These are phyloP conservation scores for Rhodosporidiobolus sp. DNA, from an alignment of 768 basidiomycete genomes.

Conservation along the genomic window DNA sequence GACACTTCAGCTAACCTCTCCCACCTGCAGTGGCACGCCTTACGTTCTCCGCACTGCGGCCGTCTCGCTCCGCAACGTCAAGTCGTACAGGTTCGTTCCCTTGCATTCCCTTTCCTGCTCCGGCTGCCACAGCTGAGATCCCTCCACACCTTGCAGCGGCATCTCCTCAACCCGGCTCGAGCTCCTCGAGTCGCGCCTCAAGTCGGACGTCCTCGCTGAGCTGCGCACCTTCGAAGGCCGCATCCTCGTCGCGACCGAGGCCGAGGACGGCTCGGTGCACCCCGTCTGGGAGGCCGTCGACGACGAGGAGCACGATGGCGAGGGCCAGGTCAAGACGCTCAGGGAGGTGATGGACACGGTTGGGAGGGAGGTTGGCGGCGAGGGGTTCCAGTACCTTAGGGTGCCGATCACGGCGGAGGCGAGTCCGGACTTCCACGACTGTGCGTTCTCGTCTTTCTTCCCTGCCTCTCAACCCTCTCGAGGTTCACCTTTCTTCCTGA, in stretches of 20 bases:
- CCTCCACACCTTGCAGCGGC: slow-evolving; percentile 63
- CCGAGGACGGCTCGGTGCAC: slow-evolving; percentile 76
- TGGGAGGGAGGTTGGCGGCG: slow-evolving; percentile 14
- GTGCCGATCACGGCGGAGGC: slow-evolving; percentile 90
- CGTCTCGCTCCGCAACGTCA: slow-evolving; percentile 89
- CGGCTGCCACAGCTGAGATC: neutral
- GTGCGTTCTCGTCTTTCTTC: neutral
- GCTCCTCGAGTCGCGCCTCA: slow-evolving; percentile 81
- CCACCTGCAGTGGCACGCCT: slow-evolving; percentile 59
- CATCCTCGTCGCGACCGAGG: slow-evolving; percentile 84
- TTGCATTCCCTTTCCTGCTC: neutral
- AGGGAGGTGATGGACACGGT: slow-evolving; percentile 75
- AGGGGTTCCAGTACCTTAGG: slow-evolving; percentile 65
- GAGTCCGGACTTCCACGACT: slow-evolving; percentile 50
- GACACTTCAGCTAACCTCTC: too few relatives aligned
- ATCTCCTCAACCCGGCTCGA: slow-evolving; percentile 88
- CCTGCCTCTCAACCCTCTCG: neutral
- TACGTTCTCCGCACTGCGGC: slow-evolving; percentile 79
- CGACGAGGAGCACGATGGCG: slow-evolving; percentile 53
- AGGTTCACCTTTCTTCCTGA: slow-evolving; percentile 57
- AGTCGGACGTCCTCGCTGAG: slow-evolving; percentile 81
- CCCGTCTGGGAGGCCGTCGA: slow-evolving; percentile 83
- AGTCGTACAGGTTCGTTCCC: slow-evolving; percentile 56
- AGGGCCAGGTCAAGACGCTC: slow-evolving; percentile 68
- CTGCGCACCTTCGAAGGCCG: slow-evolving; percentile 75